Percentiles rank a stretch among this genome's conserved stretches.
Conservation (phyloP, 2,329 filamentous ascomycete species). For the Pseudogymnoascus sp. region DNA sequence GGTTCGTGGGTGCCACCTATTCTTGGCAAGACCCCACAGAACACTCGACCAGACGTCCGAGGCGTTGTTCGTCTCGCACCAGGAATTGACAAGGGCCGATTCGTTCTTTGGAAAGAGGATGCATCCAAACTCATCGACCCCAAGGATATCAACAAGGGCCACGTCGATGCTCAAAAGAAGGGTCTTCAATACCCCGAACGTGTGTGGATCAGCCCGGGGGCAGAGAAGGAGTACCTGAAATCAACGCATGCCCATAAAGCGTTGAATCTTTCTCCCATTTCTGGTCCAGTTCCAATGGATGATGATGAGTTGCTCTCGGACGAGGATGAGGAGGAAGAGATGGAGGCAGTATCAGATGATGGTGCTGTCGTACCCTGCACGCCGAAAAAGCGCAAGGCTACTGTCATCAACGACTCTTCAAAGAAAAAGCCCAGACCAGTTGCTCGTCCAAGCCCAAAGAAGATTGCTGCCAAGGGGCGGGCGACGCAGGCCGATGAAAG, state of each 20-base stretch:
- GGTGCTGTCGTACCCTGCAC: not conserved
- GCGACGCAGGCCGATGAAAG: not conserved
- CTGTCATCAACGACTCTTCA: not conserved
- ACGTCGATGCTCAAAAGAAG: not conserved
- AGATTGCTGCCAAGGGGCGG: not conserved
- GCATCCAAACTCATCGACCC: conserved; percentile 10
- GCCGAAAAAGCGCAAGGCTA: not conserved
- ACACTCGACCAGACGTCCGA: conserved; percentile 24
- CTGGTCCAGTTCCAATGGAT: not conserved
- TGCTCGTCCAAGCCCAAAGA: not conserved
- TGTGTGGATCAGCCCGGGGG: not conserved
- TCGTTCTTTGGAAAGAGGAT: conserved; percentile 10
- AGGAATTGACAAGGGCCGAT: conserved; percentile 8
- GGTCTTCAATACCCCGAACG: not conserved
- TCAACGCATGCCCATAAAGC: not conserved
- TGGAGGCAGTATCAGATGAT: not conserved
- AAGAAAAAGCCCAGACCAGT: not conserved
- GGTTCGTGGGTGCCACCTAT: conserved; percentile 40
- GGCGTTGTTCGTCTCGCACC: conserved; percentile 12
- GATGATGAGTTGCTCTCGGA: conserved; percentile 2
- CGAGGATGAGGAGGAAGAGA: not conserved
- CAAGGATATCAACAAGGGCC: conserved; percentile 12
- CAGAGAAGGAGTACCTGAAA: not conserved
- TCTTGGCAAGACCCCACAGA: conserved; percentile 25
- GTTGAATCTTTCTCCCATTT: not conserved